Conservation (phyloP, 768 basidiomycete genomes). For the Pleurotus ostreatus region DNA sequence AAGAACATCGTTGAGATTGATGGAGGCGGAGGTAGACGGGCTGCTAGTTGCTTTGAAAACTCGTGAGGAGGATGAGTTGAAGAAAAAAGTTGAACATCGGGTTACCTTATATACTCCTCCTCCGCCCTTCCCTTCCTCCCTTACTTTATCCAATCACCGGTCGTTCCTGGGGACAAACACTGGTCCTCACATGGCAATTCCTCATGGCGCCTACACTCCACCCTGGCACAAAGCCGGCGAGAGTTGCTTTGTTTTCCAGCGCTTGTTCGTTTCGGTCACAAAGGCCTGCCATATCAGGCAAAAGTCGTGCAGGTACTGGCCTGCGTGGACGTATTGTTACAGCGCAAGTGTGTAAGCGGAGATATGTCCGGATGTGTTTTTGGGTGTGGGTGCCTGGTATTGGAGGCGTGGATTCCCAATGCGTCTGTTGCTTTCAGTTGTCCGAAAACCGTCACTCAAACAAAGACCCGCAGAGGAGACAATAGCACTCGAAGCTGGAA, state of each 20-base stretch:
- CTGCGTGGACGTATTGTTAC: neutral
- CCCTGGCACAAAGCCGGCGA: no score
- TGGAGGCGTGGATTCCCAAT: neutral
- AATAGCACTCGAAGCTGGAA: neutral
- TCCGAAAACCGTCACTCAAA: neutral
- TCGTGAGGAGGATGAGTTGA: neutral
- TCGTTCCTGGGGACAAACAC: neutral
- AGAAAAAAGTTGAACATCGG: constrained; percentile 6
- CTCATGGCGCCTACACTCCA: neutral
- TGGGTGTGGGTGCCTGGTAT: neutral
- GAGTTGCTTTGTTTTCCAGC: neutral
- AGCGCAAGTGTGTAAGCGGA: neutral
- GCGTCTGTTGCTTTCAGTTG: neutral
- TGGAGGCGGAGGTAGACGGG: neutral
- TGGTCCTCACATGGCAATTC: neutral
- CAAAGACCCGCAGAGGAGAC: neutral
- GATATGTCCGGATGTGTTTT: neutral
- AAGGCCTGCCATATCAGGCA: neutral
- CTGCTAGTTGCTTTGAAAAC: neutral
- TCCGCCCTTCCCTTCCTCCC: no score
- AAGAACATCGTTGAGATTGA: neutral
- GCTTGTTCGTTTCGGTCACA: constrained; percentile 4
- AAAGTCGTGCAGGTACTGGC: neutral
- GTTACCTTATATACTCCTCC: neutral
- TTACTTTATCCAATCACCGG: neutral